A percentile compares a stretch with the other conserved stretches of the same genome.
Evolutionary conservation across 176 grass and related monocot genomes (phyloP).

Genomic region (Urochloa ruziziensis): DNA sequence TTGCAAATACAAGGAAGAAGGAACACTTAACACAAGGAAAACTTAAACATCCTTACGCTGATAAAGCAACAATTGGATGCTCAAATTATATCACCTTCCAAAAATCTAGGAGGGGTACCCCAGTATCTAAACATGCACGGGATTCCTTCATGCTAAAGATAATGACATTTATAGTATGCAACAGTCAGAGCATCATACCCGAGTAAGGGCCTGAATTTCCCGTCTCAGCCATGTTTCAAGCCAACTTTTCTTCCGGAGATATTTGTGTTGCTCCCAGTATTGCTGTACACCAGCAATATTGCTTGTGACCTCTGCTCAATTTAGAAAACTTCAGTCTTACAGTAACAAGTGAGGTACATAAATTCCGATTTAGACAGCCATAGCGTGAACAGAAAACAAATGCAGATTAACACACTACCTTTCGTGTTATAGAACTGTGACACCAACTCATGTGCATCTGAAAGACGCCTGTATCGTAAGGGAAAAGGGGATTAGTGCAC

Average conservation of each 20-base stretch:
- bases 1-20: not conserved
- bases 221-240: constrained; percentile 52
- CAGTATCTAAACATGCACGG: not conserved
- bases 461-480: constrained; percentile 24
- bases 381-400: not conserved
- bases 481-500: not conserved
- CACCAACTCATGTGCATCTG: constrained; percentile 33
- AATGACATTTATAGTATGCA: not conserved
- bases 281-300: constrained; percentile 21
- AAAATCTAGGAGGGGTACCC: not conserved
- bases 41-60: not conserved
- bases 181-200: constrained; percentile 3
- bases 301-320: constrained; percentile 28
- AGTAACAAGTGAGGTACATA: not conserved
- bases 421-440: constrained; percentile 40
- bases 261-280: constrained; percentile 48
- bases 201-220: constrained; percentile 59
- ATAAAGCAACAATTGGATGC: not conserved
- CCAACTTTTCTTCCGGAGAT: constrained; percentile 44
- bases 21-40: not conserved
- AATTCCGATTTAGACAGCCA: not conserved
- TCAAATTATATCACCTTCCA: not conserved
- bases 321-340: not conserved
- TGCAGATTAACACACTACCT: constrained; percentile 15
- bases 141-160: not conserved